phyloP scores from a whole-genome alignment of 1,284 basidiomycete species.

The Sporisorium graminicola region DNA sequence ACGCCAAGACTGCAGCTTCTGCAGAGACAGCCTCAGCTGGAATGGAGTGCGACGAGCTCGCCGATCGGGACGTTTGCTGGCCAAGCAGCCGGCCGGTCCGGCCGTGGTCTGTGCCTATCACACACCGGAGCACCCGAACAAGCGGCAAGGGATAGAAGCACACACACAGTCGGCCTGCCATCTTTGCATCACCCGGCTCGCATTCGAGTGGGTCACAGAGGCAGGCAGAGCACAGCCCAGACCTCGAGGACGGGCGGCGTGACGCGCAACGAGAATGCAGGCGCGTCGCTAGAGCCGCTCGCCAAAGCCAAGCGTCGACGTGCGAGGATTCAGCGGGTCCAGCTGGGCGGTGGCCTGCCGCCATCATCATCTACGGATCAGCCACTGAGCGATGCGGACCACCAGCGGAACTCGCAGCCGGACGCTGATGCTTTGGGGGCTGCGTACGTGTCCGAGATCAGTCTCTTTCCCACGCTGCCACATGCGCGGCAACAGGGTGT shows the following conservation, averaged over 20 bases:
- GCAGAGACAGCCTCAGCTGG: conserved; percentile 10
- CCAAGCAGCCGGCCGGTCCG: conserved; percentile 2
- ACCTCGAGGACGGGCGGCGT: not conserved
- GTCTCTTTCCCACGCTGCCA: conserved; percentile 38
- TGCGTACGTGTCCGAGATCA: conserved; percentile 43
- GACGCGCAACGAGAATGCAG: conserved; percentile 20
- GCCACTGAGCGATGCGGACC: conserved; percentile 29
- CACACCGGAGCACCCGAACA: conserved; percentile 4
- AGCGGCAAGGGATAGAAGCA: not conserved
- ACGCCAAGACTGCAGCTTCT: not conserved
- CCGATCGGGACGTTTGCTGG: conserved; percentile 32
- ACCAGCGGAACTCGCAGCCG: conserved; percentile 31
- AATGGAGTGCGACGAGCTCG: conserved; percentile 21
- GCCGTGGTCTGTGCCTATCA: conserved; percentile 1
- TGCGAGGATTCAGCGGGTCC: conserved; percentile 32
- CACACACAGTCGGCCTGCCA: conserved; percentile 12
- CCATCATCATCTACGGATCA: conserved; percentile 20
- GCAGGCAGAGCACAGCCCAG: not conserved
- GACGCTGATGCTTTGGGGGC: conserved; percentile 5
- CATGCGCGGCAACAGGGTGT: not conserved
- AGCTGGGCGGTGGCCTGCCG: conserved; percentile 5
- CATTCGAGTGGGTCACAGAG: not conserved
- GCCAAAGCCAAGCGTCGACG: conserved; percentile 8
- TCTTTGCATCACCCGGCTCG: not conserved
- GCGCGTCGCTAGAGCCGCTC: not conserved